Percentiles rank a stretch among this genome's conserved stretches.
Evolutionary conservation across 2,329 filamentous ascomycete genomes (phyloP).

Genomic region (Hymenoscyphus infarciens): DNA sequence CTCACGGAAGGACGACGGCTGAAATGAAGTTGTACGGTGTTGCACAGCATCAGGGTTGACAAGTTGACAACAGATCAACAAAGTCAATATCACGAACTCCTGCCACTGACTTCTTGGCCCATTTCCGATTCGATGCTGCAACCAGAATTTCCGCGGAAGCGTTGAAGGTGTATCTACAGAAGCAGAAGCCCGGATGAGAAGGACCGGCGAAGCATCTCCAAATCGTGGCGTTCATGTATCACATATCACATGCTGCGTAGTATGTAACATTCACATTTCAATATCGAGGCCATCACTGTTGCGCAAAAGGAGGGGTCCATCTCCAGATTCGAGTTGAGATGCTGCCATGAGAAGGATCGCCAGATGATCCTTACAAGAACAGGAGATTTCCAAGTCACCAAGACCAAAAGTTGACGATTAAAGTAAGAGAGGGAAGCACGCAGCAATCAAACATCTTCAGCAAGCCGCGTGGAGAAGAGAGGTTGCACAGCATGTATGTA

Average conservation of each 20-base stretch:
- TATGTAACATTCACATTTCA: background rate
- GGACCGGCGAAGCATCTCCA: background rate
- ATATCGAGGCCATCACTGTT: background rate
- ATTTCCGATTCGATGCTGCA: background rate
- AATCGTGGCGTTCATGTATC: background rate
- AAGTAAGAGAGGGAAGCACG: background rate
- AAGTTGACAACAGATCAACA: background rate
- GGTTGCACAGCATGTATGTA: conserved; percentile 7
- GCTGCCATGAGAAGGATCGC: background rate
- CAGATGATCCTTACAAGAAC: background rate
- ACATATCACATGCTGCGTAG: conserved; percentile 8
- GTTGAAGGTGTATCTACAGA: background rate
- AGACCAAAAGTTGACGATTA: background rate
- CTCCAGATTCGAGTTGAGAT: background rate
- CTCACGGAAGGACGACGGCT: background rate
- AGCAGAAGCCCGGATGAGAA: conserved; percentile 4
- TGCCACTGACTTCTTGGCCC: background rate
- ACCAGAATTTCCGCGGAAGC: conserved; percentile 3
- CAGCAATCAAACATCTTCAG: background rate
- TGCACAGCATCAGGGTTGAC: background rate
- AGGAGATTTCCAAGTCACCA: background rate
- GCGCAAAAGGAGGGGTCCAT: background rate
- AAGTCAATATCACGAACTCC: background rate
- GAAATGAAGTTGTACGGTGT: background rate
- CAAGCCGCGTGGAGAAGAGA: background rate